Conservation (phyloP, 1,139 yeast genomes). For the Blastobotrys arbuscula region DNA sequence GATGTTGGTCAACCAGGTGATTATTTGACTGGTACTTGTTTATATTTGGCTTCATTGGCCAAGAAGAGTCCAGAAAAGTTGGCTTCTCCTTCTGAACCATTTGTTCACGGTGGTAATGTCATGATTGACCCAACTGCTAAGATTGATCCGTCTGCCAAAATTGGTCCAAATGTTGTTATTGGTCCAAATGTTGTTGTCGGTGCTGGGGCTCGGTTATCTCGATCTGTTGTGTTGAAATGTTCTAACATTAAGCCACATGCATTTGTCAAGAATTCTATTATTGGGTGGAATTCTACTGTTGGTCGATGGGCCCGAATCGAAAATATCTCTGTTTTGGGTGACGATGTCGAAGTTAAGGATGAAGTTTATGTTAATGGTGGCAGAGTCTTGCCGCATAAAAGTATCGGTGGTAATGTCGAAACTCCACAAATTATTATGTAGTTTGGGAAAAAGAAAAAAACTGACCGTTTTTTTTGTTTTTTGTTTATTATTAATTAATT, state of each 20-base stretch:
- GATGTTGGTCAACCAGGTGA: slow-evolving; percentile 99
- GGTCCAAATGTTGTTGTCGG: slow-evolving; percentile 97
- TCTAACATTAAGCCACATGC: slow-evolving; percentile 95
- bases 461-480: background rate
- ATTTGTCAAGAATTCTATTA: slow-evolving; percentile 94
- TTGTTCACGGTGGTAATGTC: slow-evolving; percentile 88
- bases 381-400: slow-evolving; percentile 97
- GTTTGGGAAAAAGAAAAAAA: slow-evolving; percentile 9
- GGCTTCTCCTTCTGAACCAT: slow-evolving; percentile 55
- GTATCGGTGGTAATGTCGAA: slow-evolving; percentile 94
- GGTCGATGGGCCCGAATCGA: slow-evolving; percentile 99
- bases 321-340: slow-evolving; percentile 97
- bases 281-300: slow-evolving; percentile 98
- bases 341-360: slow-evolving; percentile 96
- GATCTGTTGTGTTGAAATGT: slow-evolving; percentile 89
- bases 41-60: slow-evolving; percentile 81
- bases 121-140: slow-evolving; percentile 92
- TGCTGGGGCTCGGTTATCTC: slow-evolving; percentile 97
- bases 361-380: slow-evolving; percentile 99
- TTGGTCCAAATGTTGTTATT: slow-evolving; percentile 97
- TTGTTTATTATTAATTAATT: background rate
- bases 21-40: slow-evolving; percentile 92
- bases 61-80: slow-evolving; percentile 73
- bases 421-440: slow-evolving; percentile 97
- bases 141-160: slow-evolving; percentile 87